phyloP scores from a whole-genome alignment of 1,139 yeast genomes.

The Yamadazyma sp. region DNA sequence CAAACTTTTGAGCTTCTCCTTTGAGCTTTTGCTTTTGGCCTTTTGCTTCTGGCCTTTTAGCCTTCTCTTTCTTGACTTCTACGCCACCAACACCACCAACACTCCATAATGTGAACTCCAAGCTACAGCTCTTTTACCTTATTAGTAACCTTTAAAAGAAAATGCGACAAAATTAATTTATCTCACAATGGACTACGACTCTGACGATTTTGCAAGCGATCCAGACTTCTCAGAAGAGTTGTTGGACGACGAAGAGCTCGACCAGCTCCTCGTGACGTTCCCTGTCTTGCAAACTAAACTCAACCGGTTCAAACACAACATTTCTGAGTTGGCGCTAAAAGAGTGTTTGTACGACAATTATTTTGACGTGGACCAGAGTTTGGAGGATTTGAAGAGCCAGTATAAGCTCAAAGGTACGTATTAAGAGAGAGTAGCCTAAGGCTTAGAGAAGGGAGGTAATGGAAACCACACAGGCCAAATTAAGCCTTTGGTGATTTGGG shows the following conservation, averaged over 20 bases:
- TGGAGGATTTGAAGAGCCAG: slow-evolving; percentile 50
- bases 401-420: slow-evolving; percentile 47
- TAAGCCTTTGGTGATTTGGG: background rate
- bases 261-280: slow-evolving; percentile 40
- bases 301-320: slow-evolving; percentile 32
- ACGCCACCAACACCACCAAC: too few relatives aligned
- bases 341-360: slow-evolving; percentile 63
- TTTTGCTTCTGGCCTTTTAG: too few relatives aligned
- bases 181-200: slow-evolving; percentile 10
- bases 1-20: too few relatives aligned
- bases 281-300: slow-evolving; percentile 40
- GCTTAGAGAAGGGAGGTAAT: too few relatives aligned
- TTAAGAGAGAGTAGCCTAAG: too few relatives aligned
- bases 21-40: too few relatives aligned
- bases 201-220: slow-evolving; percentile 15
- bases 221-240: slow-evolving; percentile 23
- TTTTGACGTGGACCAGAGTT: slow-evolving; percentile 54
- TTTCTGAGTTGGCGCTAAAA: slow-evolving; percentile 53
- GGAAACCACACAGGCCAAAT: background rate
- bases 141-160: too few relatives aligned
- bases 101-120: too few relatives aligned
- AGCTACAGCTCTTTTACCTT: too few relatives aligned
- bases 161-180: too few relatives aligned
- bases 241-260: slow-evolving; percentile 33
- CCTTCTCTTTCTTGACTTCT: too few relatives aligned